Evolutionary conservation across 2,329 filamentous ascomycete genomes (phyloP).

Genomic region (Alternaria viburni): DNA sequence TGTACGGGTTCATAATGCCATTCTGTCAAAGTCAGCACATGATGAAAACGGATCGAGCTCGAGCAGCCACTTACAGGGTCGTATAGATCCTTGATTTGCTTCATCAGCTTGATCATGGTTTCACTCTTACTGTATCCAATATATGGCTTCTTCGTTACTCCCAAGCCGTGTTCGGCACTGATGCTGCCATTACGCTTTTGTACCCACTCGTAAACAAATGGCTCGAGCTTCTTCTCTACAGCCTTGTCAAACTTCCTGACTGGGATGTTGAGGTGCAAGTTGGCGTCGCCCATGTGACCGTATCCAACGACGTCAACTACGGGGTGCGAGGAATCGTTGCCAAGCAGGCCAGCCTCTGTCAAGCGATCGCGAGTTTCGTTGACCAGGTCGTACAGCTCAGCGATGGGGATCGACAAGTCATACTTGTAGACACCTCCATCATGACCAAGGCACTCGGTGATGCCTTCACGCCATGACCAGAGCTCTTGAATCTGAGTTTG

Average conservation of each 20-base stretch:
- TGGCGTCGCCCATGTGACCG: conserved; percentile 97
- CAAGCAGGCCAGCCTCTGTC: conserved; percentile 73
- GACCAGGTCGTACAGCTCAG: conserved; percentile 86
- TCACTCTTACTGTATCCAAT: conserved; percentile 91
- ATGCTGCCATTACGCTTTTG: conserved; percentile 86
- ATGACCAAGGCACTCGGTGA: conserved; percentile 86
- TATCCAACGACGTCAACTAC: conserved; percentile 94
- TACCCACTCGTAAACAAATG: conserved; percentile 98
- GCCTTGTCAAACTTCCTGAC: conserved; percentile 82
- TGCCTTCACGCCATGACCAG: conserved; percentile 93
- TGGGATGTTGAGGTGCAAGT: conserved; percentile 90
- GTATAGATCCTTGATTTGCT: conserved; percentile 90
- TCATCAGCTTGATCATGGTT: conserved; percentile 89
- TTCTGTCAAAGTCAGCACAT: conserved; percentile 64
- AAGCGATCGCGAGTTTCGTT: conserved; percentile 81
- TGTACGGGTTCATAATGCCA: conserved; percentile 99
- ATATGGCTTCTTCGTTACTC: conserved; percentile 93
- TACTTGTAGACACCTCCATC: conserved; percentile 98
- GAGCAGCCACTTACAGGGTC: conserved; percentile 76
- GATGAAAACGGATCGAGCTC: not conserved
- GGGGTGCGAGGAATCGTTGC: conserved; percentile 74
- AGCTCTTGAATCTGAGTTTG: conserved; percentile 85
- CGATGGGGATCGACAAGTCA: conserved; percentile 90
- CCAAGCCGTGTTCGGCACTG: conserved; percentile 93
- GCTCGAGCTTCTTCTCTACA: conserved; percentile 87